Percentiles rank a stretch among this genome's conserved stretches.
Conservation (phyloP, 2,329 filamentous ascomycete species). For the Akanthomyces uredinophilus region DNA sequence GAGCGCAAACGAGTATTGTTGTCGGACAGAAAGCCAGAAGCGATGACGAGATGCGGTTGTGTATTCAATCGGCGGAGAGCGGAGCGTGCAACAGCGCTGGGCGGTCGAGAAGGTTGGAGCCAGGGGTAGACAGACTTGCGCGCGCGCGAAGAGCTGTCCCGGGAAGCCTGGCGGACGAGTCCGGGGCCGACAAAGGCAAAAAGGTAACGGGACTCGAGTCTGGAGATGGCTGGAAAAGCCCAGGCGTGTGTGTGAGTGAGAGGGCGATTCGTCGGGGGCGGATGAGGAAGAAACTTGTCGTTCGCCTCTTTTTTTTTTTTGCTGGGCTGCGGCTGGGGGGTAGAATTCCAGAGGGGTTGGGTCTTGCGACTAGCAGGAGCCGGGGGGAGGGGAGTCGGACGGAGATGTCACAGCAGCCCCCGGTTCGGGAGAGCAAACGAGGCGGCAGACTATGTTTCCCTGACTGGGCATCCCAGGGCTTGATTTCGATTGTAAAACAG, state of each 20-base stretch:
- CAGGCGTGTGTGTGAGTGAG: not conserved
- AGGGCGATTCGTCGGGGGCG: not conserved
- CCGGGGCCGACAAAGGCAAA: not conserved
- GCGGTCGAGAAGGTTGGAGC: slow-evolving; percentile 3
- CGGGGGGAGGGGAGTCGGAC: not conserved
- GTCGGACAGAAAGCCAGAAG: not conserved
- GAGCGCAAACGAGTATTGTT: slow-evolving; percentile 3
- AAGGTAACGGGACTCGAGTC: slow-evolving; percentile 25
- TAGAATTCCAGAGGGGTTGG: slow-evolving; percentile 14
- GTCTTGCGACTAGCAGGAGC: slow-evolving; percentile 11
- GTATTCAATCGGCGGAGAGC: not conserved
- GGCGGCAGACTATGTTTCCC: not conserved
- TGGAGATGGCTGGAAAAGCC: slow-evolving; percentile 37
- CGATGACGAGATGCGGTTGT: not conserved
- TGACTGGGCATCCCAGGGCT: not conserved
- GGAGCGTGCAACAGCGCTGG: not conserved
- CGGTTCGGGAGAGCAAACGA: not conserved
- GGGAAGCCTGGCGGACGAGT: not conserved
- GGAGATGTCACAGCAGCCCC: slow-evolving; percentile 1
- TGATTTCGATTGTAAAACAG: not conserved
- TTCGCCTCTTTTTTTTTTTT: slow-evolving; percentile 12
- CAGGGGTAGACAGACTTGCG: slow-evolving; percentile 1
- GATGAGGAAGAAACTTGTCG: slow-evolving; percentile 3
- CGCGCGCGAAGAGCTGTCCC: not conserved
- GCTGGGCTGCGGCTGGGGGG: slow-evolving; percentile 4